Percentiles rank a stretch among this genome's conserved stretches.
phyloP scores from a whole-genome alignment of 768 basidiomycete species.

The Rossbeevera mucosa region DNA sequence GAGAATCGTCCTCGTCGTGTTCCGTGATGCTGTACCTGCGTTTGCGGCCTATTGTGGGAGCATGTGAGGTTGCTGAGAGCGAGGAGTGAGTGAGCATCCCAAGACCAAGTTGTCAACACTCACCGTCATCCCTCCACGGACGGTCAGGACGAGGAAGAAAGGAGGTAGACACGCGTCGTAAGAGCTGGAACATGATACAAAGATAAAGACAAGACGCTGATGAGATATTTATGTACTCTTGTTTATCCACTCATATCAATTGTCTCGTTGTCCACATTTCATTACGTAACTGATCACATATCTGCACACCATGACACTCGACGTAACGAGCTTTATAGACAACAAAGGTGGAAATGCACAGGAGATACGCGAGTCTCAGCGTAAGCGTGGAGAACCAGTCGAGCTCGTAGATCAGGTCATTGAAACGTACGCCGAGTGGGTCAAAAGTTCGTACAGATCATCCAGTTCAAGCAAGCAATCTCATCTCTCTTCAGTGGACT shows the following conservation, averaged over 20 bases:
- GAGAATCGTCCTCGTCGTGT: conserved; percentile 35
- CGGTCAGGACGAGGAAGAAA: conserved; percentile 68
- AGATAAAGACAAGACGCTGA: conserved; percentile 2
- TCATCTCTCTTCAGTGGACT: conserved; percentile 61
- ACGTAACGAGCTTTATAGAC: conserved; percentile 76
- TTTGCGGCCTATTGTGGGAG: conserved; percentile 64
- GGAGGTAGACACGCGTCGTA: conserved; percentile 67
- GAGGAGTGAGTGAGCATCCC: conserved; percentile 11
- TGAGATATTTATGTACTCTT: conserved; percentile 21
- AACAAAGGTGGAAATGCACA: conserved; percentile 90
- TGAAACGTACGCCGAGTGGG: conserved; percentile 89
- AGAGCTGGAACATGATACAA: conserved; percentile 54
- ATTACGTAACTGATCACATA: conserved; percentile 18
- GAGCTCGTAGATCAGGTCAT: conserved; percentile 95
- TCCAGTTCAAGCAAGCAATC: neutral
- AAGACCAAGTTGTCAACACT: conserved; percentile 31
- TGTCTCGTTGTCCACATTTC: neutral
- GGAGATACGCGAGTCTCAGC: conserved; percentile 87
- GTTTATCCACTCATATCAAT: conserved; percentile 21
- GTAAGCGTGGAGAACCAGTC: conserved; percentile 82
- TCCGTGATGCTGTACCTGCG: conserved; percentile 52
- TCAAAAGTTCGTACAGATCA: conserved; percentile 67
- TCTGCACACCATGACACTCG: conserved; percentile 62
- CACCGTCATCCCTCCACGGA: conserved; percentile 76
- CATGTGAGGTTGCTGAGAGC: conserved; percentile 63